Evolutionary conservation across 768 basidiomycete genomes (phyloP), one percentile per base, ranked within the genome.

Genomic region (Tubosaeta sp.): DNA sequence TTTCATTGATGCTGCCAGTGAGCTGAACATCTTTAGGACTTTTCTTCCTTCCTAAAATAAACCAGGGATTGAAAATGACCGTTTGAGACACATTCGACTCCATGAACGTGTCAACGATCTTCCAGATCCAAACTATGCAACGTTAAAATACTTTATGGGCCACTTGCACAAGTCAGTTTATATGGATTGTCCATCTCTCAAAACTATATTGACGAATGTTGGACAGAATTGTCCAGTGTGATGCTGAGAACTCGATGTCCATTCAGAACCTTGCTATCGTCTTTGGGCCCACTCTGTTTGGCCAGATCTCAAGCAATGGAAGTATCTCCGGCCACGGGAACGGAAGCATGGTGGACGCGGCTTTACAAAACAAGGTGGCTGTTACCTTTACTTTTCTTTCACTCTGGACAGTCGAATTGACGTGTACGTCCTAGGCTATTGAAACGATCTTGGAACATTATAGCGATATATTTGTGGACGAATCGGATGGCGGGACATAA

Each of bases 71-170:
- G 97, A 98, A 50, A 97, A 95, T 63, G 95, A 97, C 59, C 84
- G 95, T 46, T 74, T 98, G 58, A 82, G 95, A 53, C 95, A 98
- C 63, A 98, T 99, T 57, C 84, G 95, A 46, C 73, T 98, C 48
- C 97, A 99, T 64, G 97, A 98, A 65, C 85, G 94, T 43, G 94
- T 99, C 43, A 99, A 99, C 63, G 95, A 97, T 59, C 78, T 99
- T 48, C 95, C 97, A 12, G 97, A 99, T 71, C 82, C 97, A n/a
- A 97, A 98, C 70, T 99, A 99, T 64, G 91, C 97, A 2, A 95
- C 95, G 1, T 76, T 98, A 46, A 97, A 98, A 67, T 97, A 81
- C 69, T 88, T 98, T 69, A 77, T 99, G 76, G 93, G 91, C 12
- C 97, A 99, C 72, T 74, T 99, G 55, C 80, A 97, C 72, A 84